Percentiles rank a stretch among this genome's conserved stretches.
Evolutionary conservation across 345 rosid species (phyloP).

Genomic region (Linum tenue): DNA sequence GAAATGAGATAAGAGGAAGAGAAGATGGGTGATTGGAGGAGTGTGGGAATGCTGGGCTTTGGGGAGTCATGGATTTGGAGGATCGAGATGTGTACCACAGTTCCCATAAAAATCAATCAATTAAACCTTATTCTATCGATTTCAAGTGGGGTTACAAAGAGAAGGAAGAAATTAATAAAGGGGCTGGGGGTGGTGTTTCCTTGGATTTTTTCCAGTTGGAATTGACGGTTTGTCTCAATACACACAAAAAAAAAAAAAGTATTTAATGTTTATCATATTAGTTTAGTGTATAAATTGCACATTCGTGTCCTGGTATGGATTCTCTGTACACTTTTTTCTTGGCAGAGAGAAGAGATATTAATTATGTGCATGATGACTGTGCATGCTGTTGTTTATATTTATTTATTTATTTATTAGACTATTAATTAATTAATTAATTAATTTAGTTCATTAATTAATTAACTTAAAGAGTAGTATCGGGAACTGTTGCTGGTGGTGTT

Average conservation of each 20-base stretch:
- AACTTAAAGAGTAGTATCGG: background rate
- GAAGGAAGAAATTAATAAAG: background rate
- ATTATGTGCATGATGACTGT: too few relatives aligned
- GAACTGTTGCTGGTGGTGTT: background rate
- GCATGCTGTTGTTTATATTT: background rate
- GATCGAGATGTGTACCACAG: too few relatives aligned
- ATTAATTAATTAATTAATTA: too few relatives aligned
- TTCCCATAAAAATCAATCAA: constrained; percentile 21
- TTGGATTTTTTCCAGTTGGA: too few relatives aligned
- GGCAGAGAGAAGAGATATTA: constrained; percentile 9
- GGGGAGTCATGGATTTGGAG: constrained; percentile 21
- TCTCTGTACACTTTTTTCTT: background rate
- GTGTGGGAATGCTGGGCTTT: constrained; percentile 83
- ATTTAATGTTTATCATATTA: background rate
- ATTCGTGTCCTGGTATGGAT: constrained; percentile 46
- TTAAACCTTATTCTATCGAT: too few relatives aligned
- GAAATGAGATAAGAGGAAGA: too few relatives aligned
- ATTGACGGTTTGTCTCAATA: too few relatives aligned
- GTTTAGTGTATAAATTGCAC: constrained; percentile 16
- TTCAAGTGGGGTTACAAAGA: constrained; percentile 34
- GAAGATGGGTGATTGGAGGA: too few relatives aligned
- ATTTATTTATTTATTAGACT: background rate
- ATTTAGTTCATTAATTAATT: too few relatives aligned
- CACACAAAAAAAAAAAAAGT: too few relatives aligned
- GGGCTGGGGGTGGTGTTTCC: too few relatives aligned